Evolutionary conservation across 2,329 filamentous ascomycete genomes (phyloP), one percentile per base, ranked within the genome.

Genomic region (Botryotinia calthae): DNA sequence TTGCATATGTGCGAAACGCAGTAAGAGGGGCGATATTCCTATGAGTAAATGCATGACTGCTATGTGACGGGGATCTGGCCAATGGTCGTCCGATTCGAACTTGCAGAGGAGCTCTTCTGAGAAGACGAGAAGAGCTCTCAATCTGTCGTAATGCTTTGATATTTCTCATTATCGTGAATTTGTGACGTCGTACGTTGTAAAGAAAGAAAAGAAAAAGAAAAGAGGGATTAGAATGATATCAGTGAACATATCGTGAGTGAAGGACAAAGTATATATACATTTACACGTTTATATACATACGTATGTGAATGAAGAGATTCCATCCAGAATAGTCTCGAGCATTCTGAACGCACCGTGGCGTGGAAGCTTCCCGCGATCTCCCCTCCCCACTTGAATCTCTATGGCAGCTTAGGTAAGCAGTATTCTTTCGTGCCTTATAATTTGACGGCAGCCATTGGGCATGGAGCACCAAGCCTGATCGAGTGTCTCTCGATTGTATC

Each of bases 1-100:
- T 90, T 73, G 90, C 87, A 82, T 92, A 93, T 65, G 79, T 82
- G 72, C 90, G 86, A 20, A 82, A 77, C 22, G 83, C 77, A 56
- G 82, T 77, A 16, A 80, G 80, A 5, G 87, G 85, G 9, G 85
- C 77, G 25, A 84, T 72, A 48, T 63, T 75, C 73, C 70, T 73
- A 75, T 79, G 71, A 76, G 42, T 51, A 72, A 72, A 44, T 66
- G 69, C 64, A 22, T 72, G 40, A 44, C 58, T 75, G 48, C 71
- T 73, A 48, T 72, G 72, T 59, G 74, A 71, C 56, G 58, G 63
- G 46, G 16, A 22, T 40, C 44, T 37, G 12, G 28, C 67, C 37
- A 76, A 44, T 72, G 75, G 62, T 25, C 68, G 34, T 67, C 69
- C 61, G 64, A 72, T 65, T 74, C 67, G 61, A 40, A 68, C 14